Conservation (phyloP, 2,329 filamentous ascomycete genomes). For the Botrytis pseudocinerea region DNA sequence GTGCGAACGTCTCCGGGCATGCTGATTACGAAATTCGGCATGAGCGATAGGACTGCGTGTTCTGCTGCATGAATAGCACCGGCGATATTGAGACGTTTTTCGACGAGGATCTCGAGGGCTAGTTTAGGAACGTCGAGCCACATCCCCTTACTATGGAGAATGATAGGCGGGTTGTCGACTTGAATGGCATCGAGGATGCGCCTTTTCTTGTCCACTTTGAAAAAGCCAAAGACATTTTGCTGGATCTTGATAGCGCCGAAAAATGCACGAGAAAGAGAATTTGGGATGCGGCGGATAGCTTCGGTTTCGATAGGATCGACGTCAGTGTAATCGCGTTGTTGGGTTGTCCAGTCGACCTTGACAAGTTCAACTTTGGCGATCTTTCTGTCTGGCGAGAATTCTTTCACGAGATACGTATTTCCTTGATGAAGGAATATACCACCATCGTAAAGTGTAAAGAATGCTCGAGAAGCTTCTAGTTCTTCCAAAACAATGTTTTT, state of each 20-base stretch:
- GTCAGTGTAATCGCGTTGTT: conserved; percentile 90
- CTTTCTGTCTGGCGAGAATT: conserved; percentile 76
- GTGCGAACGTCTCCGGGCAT: conserved; percentile 91
- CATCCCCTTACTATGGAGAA: conserved; percentile 83
- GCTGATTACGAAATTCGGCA: conserved; percentile 88
- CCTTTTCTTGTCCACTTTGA: conserved; percentile 87
- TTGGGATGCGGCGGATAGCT: conserved; percentile 70
- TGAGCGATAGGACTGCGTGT: conserved; percentile 81
- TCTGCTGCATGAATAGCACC: conserved; percentile 93
- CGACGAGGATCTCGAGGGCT: conserved; percentile 76
- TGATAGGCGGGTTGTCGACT: conserved; percentile 89
- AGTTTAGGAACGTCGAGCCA: conserved; percentile 87
- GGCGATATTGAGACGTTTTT: conserved; percentile 73
- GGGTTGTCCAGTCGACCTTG: conserved; percentile 91
- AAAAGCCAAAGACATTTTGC: conserved; percentile 91
- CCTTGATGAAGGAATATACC: conserved; percentile 97
- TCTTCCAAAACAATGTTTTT: conserved; percentile 88
- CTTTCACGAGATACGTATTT: conserved; percentile 86
- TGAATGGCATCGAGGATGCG: conserved; percentile 88
- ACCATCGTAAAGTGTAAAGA: conserved; percentile 94
- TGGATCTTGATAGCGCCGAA: conserved; percentile 84
- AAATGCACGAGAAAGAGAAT: conserved; percentile 69
- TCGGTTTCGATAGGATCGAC: conserved; percentile 93
- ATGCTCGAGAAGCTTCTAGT: conserved; percentile 91
- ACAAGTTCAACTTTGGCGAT: conserved; percentile 88